phyloP scores from a whole-genome alignment of 1,284 basidiomycete species.

The Volvariella volvacea region DNA sequence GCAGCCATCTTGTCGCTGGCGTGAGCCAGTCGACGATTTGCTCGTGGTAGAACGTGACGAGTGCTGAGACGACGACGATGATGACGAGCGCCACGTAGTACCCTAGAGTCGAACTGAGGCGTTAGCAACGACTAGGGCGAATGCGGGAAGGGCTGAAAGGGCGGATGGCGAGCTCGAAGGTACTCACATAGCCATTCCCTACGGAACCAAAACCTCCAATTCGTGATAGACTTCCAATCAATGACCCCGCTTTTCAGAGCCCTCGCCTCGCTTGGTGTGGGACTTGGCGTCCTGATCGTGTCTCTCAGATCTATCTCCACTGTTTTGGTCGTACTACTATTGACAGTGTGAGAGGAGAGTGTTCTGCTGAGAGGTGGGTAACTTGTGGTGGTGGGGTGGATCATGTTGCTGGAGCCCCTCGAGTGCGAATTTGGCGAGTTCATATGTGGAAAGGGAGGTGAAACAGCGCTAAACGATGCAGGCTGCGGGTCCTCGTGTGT shows the following conservation, averaged over 20 bases:
- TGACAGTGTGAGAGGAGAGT: too few species aligned
- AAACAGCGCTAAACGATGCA: too few species aligned
- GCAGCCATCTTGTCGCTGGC: constrained; percentile 59
- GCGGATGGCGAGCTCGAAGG: not conserved
- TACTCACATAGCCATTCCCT: constrained; percentile 45
- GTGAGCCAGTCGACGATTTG: constrained; percentile 62
- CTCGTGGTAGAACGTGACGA: constrained; percentile 59
- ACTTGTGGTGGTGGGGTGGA: too few species aligned
- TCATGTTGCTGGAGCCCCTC: too few species aligned
- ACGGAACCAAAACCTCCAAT: constrained; percentile 41
- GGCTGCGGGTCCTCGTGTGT: too few species aligned
- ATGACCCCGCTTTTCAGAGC: constrained; percentile 36
- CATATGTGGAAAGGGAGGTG: too few species aligned
- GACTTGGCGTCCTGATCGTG: constrained; percentile 48
- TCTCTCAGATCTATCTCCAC: too few species aligned
- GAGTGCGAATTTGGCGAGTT: too few species aligned
- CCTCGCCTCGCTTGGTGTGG: constrained; percentile 51
- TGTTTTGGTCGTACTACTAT: too few species aligned
- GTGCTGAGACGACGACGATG: constrained; percentile 39
- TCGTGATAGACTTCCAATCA: constrained; percentile 33
- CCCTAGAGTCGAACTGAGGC: constrained; percentile 26
- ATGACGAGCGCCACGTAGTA: constrained; percentile 40
- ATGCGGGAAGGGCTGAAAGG: not conserved
- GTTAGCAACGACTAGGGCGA: constrained; percentile 4
- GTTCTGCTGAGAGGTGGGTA: too few species aligned